phyloP scores from a whole-genome alignment of 352 stramenopile species.

The Globisporangium perplexum region DNA sequence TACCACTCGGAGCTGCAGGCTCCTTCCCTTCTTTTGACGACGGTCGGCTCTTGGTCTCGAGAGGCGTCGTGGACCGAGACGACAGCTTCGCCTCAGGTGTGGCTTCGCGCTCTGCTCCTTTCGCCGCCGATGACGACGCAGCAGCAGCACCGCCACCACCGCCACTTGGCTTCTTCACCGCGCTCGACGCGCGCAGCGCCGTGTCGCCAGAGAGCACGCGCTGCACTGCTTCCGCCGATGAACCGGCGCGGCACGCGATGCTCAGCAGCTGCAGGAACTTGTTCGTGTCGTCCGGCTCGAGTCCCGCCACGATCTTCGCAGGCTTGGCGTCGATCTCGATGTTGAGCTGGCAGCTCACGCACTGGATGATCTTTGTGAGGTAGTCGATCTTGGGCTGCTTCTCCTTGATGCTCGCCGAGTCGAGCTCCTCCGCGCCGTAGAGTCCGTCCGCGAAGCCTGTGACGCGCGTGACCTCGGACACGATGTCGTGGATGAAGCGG shows the following conservation, averaged over 20 bases:
- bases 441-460: conserved; percentile 85
- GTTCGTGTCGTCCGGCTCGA: conserved; percentile 93
- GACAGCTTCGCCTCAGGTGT: conserved; percentile 50
- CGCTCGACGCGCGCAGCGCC: conserved; percentile 24
- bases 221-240: conserved; percentile 60
- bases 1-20: conserved; percentile 3
- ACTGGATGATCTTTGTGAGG: conserved; percentile 87
- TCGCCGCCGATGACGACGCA: conserved; percentile 1
- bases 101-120: conserved; percentile 31
- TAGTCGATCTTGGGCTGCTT: conserved; percentile 92
- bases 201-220: conserved; percentile 63
- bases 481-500: conserved; percentile 84
- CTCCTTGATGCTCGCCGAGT: conserved; percentile 89
- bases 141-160: neutral
- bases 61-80: conserved; percentile 48
- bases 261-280: conserved; percentile 90
- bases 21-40: conserved; percentile 36
- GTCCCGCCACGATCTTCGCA: conserved; percentile 86
- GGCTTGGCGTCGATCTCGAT: conserved; percentile 84
- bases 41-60: conserved; percentile 41
- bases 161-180: conserved; percentile 26
- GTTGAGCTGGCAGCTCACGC: conserved; percentile 86
- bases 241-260: conserved; percentile 65
- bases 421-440: conserved; percentile 82
- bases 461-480: conserved; percentile 70